phyloP scores from a whole-genome alignment of 2,329 filamentous ascomycete species.

The Trichoderma gracile region DNA sequence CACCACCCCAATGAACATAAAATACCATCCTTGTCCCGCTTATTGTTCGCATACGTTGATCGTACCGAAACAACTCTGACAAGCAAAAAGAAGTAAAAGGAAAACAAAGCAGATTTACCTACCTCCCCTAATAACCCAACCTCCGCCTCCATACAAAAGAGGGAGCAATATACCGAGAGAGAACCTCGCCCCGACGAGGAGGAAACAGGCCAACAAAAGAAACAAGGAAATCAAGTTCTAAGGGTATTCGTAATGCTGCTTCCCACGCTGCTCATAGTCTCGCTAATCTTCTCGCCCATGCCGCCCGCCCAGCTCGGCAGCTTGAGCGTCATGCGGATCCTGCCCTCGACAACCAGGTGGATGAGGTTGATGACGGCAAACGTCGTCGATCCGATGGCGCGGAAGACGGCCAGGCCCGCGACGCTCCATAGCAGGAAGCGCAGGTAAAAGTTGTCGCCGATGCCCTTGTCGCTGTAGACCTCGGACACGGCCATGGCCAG shows the following conservation, averaged over 20 bases:
- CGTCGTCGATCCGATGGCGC: conserved; percentile 76
- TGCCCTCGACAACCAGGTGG: conserved; percentile 83
- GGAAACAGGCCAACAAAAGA: no score
- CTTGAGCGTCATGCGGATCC: conserved; percentile 63
- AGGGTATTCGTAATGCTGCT: conserved; percentile 50
- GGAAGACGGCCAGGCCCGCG: conserved; percentile 81
- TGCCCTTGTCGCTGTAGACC: conserved; percentile 70
- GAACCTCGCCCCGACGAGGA: background rate
- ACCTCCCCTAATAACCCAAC: background rate
- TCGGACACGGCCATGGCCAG: conserved; percentile 93
- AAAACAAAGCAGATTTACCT: background rate
- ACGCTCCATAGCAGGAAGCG: conserved; percentile 93
- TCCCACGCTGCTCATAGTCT: conserved; percentile 52
- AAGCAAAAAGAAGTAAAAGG: background rate
- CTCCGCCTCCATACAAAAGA: background rate
- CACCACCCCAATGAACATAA: background rate
- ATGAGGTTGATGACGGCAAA: conserved; percentile 84
- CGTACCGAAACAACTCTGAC: background rate
- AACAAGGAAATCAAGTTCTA: conserved; percentile 25
- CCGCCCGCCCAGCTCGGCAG: conserved; percentile 48
- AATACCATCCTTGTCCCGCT: background rate
- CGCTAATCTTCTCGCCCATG: conserved; percentile 46
- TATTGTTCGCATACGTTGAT: background rate
- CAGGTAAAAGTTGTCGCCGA: conserved; percentile 85
- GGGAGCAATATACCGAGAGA: background rate